Conservation (phyloP, 2,329 filamentous ascomycete species). For the Boeremia lycopersici region DNA sequence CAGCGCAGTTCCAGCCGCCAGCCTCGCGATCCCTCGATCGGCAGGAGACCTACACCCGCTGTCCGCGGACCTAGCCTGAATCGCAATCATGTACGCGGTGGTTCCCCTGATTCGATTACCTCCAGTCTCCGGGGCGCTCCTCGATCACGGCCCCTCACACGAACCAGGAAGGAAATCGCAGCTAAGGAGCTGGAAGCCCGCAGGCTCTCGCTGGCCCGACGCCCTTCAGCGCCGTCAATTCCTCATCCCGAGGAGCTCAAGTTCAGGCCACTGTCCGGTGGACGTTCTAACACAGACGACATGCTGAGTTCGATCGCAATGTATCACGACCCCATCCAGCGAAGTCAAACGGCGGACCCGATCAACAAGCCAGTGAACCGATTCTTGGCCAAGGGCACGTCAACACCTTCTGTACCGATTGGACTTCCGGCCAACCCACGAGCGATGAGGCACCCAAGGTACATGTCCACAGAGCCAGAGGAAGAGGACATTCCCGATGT, state of each 20-base stretch:
- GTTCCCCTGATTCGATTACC: conserved; percentile 44
- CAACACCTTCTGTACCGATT: conserved; percentile 62
- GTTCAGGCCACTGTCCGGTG: conserved; percentile 40
- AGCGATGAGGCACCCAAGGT: conserved; percentile 82
- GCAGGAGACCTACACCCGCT: conserved; percentile 38
- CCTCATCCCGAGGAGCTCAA: conserved; percentile 69
- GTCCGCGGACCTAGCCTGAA: conserved; percentile 42
- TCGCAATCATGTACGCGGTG: conserved; percentile 40
- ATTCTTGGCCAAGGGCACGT: conserved; percentile 45
- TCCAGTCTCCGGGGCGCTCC: conserved; percentile 40
- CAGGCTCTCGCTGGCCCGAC: conserved; percentile 75
- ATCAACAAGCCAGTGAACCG: conserved; percentile 47
- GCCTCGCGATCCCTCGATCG: conserved; percentile 51
- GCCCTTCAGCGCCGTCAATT: conserved; percentile 80
- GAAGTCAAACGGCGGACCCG: conserved; percentile 71
- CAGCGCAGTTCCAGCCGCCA: conserved; percentile 60
- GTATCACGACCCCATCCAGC: conserved; percentile 50
- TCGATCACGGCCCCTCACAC: conserved; percentile 31
- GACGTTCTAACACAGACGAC: conserved; percentile 50
- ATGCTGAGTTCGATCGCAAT: conserved; percentile 45
- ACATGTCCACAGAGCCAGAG: conserved; percentile 64
- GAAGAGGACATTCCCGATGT: conserved; percentile 59
- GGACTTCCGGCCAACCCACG: conserved; percentile 90
- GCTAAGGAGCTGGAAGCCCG: conserved; percentile 88
- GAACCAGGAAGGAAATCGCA: conserved; percentile 53